Percentiles rank a stretch among this genome's conserved stretches.
Evolutionary conservation across 495 filamentous ascomycete genomes (phyloP).

Genomic region (Penicillium parvum): DNA sequence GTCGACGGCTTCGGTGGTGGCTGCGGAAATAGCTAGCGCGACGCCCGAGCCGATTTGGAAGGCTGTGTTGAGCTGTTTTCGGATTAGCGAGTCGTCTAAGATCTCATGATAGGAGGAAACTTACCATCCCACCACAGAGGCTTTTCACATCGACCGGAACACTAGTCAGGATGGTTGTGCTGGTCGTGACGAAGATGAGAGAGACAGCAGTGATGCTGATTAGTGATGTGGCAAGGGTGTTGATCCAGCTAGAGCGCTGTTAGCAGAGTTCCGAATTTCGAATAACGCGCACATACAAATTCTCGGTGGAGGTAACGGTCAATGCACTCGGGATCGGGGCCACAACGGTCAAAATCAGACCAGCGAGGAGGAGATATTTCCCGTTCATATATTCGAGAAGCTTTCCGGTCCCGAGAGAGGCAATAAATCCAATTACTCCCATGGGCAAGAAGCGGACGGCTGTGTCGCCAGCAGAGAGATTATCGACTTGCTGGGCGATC

Average conservation of each 20-base stretch:
- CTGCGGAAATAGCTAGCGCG: constrained; percentile 33
- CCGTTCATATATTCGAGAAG: constrained; percentile 34
- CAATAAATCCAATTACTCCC: constrained; percentile 34
- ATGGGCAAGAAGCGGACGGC: constrained; percentile 35
- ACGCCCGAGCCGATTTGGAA: constrained; percentile 39
- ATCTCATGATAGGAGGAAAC: background rate
- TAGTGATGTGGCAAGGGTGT: constrained; percentile 30
- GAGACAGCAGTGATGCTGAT: constrained; percentile 40
- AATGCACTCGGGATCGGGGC: constrained; percentile 32
- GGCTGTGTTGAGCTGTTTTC: constrained; percentile 31
- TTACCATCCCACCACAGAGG: constrained; percentile 34
- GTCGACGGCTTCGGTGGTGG: constrained; percentile 31
- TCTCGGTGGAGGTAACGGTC: constrained; percentile 21
- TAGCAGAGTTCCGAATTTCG: background rate
- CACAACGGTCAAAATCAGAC: constrained; percentile 26
- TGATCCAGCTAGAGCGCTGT: constrained; percentile 30
- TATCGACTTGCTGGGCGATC: constrained; percentile 32
- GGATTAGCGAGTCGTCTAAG: background rate
- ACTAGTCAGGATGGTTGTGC: constrained; percentile 32
- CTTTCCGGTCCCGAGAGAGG: constrained; percentile 33
- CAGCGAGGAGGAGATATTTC: constrained; percentile 30
- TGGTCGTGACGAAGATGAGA: constrained; percentile 35
- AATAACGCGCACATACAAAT: constrained; percentile 24
- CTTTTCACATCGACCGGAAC: constrained; percentile 34
- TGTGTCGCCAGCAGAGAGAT: constrained; percentile 29